Evolutionary conservation across 129 eudicot species (phyloP), one percentile per base, ranked within the genome.

Genomic region (Calendula officinalis): DNA sequence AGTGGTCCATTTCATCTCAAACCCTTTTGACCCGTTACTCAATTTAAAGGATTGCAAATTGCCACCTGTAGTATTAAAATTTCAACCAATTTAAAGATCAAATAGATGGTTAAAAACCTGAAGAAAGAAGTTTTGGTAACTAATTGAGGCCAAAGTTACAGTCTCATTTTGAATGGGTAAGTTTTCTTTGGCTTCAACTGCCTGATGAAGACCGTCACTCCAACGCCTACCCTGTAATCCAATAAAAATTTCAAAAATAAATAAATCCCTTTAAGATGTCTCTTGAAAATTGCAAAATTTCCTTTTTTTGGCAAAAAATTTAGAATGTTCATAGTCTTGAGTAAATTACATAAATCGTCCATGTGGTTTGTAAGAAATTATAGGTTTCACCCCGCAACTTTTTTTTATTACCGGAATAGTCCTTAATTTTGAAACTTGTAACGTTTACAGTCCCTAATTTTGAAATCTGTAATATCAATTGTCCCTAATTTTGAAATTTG

Each of bases 171-270:
- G 99, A 59, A 94, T 80, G 52, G 99, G 97, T 73, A 94, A 58
- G 56, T 86, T 88, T 76, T 94, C 99, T 82, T 94, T 94, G 64
- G 99, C 99, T 84, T 94, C 99, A 61, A 94, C 99, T 34, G 99
- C 99, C 78, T 94, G 99, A 85, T 94, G 99, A 78, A 88, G 99
- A 66, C 99, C 99, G 71, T 94, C 99, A 73, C 99, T 89, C 99
- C 99, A 94, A 44, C 99, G 95, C 75, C 99, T 83, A 69, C 97
- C 99, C 99, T 94, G 51, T 55, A 63, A 70, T 66, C 56, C 61
- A 45, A 35, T 56, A 22, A 22, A 22, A 22, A 22, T 0, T 1
- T 22, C 2, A 22, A 22, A 22, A 22, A 22, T 44, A 35, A 5
- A 11, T 56, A 22, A 22, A 64, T 43, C 43, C 50, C 13, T 36